Base-by-base conservation (phyloP, 768 basidiomycete genomes). In the Hypsizygus marmoreus region DNA sequence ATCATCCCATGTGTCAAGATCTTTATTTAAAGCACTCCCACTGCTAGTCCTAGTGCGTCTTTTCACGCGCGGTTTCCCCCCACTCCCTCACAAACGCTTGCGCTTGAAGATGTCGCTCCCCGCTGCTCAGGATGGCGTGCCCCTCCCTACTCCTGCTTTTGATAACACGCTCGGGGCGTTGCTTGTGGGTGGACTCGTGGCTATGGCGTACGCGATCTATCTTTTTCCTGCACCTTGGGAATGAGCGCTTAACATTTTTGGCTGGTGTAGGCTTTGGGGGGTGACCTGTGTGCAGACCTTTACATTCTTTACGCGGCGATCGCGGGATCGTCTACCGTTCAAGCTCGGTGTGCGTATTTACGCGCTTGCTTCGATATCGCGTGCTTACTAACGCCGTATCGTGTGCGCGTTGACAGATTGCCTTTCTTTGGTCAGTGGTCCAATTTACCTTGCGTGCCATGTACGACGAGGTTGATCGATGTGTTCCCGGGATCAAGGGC, bases 161-260 rank as follows among this genome's bases (percentile, higher is more conserved):
- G 72, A 75, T 50, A 73, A 75, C 44, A 81, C 76, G 0, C 67
- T 84, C 2, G 83, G 82, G 6, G 73, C 82, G 20, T 59, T 82
- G 28, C 65, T 83, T 17, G 45, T 82, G 4, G 81, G 81, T 4
- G 75, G 77, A 4, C 65, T 83, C 39, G 52, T 75, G 20, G 76
- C 79, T 11, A 71, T 77, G 59, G 73, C 74, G 82, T 82, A 55
- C 45, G 77, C 62, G 12, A 31, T 45, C 43, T 32, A 1, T 16
- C 33, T 22, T 4, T 47, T 35, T 11, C 16, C 11, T n/a, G 5
- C 14, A 25, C 9, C 12, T 26, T 20, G 23, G 13, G 11, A 13
- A 11, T 19, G 40, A 5, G 38, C 12, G 38, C 25, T 53, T 16
- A 53, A 28, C 4, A 22, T 30, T 31, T 7, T 26, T 22, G 19